Conservation (phyloP, 1,284 basidiomycete species). For the Malassezia nana region DNA sequence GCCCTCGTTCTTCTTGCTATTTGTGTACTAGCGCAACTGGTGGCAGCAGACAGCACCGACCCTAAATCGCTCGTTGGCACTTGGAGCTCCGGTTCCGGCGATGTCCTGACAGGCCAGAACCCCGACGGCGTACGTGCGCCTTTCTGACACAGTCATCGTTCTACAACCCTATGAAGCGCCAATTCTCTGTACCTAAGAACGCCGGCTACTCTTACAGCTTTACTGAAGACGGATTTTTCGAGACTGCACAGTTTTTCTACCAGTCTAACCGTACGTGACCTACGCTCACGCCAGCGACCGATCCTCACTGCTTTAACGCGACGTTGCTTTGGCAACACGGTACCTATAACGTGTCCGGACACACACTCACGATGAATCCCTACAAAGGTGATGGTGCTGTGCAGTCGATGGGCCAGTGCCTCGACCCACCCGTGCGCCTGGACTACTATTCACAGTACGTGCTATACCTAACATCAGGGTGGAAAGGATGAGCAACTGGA, state of each 20-base stretch:
- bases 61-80: conserved; percentile 13
- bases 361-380: conserved; percentile 23
- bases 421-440: not conserved
- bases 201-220: conserved; percentile 43
- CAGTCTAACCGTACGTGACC: conserved; percentile 25
- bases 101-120: conserved; percentile 21
- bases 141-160: conserved; percentile 19
- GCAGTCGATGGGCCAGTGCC: conserved; percentile 6
- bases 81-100: conserved; percentile 22
- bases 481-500: conserved; percentile 1
- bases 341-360: conserved; percentile 31
- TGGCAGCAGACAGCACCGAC: not conserved
- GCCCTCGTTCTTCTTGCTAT: not conserved
- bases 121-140: not conserved
- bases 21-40: not conserved
- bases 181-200: conserved; percentile 33
- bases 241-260: conserved; percentile 32
- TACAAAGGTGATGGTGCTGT: conserved; percentile 30
- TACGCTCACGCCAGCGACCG: conserved; percentile 12
- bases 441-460: conserved; percentile 3
- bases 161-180: conserved; percentile 40
- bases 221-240: conserved; percentile 40
- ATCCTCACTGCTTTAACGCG: conserved; percentile 39
- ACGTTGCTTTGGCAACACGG: conserved; percentile 46
- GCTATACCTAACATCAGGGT: not conserved